These are phyloP conservation scores for Silene conica DNA, from an alignment of 148 eudicot genomes.

Conservation along the genomic window DNA sequence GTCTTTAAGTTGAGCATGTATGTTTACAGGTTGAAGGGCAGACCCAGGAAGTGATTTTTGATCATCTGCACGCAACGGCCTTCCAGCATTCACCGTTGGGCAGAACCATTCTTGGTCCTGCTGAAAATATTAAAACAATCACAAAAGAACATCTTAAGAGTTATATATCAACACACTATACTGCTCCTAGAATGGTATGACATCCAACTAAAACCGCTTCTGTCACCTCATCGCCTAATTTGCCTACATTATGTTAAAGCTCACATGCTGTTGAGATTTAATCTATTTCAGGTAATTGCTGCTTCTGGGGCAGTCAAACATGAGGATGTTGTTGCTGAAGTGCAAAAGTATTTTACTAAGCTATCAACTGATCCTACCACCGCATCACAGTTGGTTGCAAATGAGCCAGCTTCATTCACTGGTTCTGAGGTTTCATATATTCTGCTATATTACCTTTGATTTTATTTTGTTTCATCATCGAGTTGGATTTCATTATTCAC, in stretches of 20 bases:
- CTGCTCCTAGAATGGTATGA: constrained; percentile 82
- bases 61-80: constrained; percentile 96
- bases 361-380: constrained; percentile 69
- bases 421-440: constrained; percentile 78
- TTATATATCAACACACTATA: constrained; percentile 79
- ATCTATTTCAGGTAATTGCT: constrained; percentile 59
- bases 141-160: constrained; percentile 60
- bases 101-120: constrained; percentile 93
- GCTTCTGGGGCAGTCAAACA: constrained; percentile 93
- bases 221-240: neutral
- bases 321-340: constrained; percentile 74
- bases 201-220: neutral
- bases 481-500: constrained; percentile 6
- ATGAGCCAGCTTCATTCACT: constrained; percentile 77
- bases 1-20: neutral
- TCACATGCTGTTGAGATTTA: neutral
- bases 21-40: constrained; percentile 70
- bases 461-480: neutral
- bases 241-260: neutral
- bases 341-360: constrained; percentile 59
- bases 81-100: constrained; percentile 87
- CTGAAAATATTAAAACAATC: constrained; percentile 64
- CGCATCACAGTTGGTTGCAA: constrained; percentile 62
- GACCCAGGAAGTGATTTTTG: constrained; percentile 87
- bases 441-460: neutral